phyloP scores from a whole-genome alignment of 2,329 filamentous ascomycete genomes.

The Fusarium albosuccineum region DNA sequence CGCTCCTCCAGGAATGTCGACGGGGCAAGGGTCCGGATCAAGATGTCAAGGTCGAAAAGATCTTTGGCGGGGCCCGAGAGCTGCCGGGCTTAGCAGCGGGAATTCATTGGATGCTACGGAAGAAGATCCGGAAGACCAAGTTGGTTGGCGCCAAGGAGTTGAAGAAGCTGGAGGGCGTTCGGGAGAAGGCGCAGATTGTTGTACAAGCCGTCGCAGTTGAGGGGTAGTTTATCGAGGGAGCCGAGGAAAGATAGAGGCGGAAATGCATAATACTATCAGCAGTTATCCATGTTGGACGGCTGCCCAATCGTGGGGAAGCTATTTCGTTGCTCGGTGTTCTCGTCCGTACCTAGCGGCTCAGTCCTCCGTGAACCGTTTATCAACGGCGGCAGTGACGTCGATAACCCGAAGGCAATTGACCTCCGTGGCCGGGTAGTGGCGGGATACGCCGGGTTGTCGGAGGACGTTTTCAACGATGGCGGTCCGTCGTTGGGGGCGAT shows the following conservation, averaged over 20 bases:
- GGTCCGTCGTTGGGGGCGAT: conserved; percentile 27
- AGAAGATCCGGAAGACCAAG: conserved; percentile 76
- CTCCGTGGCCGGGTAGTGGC: conserved; percentile 41
- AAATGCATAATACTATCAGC: conserved; percentile 6
- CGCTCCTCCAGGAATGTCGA: conserved; percentile 75
- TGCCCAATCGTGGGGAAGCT: conserved; percentile 5
- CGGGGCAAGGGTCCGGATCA: conserved; percentile 61
- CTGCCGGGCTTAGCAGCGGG: conserved; percentile 78
- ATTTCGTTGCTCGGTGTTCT: conserved; percentile 17
- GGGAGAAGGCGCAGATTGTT: conserved; percentile 50
- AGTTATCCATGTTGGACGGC: neutral
- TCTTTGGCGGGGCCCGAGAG: conserved; percentile 75
- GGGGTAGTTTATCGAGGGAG: conserved; percentile 12
- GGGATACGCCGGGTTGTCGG: conserved; percentile 39
- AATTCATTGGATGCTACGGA: conserved; percentile 83
- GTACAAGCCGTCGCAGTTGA: conserved; percentile 43
- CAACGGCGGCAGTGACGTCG: conserved; percentile 38
- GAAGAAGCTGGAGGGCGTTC: conserved; percentile 56
- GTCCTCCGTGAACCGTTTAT: conserved; percentile 16
- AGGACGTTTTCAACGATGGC: conserved; percentile 5
- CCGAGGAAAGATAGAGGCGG: neutral
- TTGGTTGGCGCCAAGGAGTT: conserved; percentile 63
- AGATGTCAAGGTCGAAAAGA: conserved; percentile 70
- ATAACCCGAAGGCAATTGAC: conserved; percentile 30
- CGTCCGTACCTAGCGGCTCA: conserved; percentile 18